Evolutionary conservation across 2,329 filamentous ascomycete genomes (phyloP).

Genomic region (Talaromyces funiculosus): DNA sequence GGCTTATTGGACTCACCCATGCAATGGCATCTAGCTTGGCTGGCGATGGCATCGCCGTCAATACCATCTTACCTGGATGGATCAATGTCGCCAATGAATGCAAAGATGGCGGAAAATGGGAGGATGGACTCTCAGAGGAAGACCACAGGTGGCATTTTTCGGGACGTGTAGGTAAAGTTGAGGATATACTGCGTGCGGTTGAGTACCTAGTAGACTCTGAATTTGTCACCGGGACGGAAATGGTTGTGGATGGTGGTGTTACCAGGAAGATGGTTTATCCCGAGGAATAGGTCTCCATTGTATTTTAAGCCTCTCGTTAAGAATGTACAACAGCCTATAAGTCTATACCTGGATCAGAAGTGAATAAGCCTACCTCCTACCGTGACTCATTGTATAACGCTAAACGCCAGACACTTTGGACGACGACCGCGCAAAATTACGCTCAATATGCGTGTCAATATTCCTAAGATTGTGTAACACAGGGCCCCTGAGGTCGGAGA

Average conservation of each 20-base stretch:
- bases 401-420: not conserved
- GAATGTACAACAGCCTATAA: not conserved
- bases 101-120: conserved; percentile 11
- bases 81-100: conserved; percentile 12
- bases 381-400: not conserved
- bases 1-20: conserved; percentile 11
- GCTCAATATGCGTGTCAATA: not conserved
- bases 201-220: conserved; percentile 12
- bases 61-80: conserved; percentile 13
- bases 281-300: conserved; percentile 4
- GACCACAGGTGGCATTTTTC: conserved; percentile 14
- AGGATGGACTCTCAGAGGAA: conserved; percentile 5
- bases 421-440: not conserved
- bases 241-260: conserved; percentile 14
- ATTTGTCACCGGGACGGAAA: conserved; percentile 12
- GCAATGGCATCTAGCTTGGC: conserved; percentile 12
- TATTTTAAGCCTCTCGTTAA: not conserved
- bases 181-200: conserved; percentile 11
- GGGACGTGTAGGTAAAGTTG: conserved; percentile 10
- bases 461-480: not conserved
- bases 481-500: not conserved
- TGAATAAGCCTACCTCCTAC: too few relatives aligned
- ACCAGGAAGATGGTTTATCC: conserved; percentile 14
- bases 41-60: conserved; percentile 5
- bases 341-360: not conserved